A percentile compares a stretch with the other conserved stretches of the same genome.
Conservation (phyloP, 306 rosid species). For the Prunus mume region DNA sequence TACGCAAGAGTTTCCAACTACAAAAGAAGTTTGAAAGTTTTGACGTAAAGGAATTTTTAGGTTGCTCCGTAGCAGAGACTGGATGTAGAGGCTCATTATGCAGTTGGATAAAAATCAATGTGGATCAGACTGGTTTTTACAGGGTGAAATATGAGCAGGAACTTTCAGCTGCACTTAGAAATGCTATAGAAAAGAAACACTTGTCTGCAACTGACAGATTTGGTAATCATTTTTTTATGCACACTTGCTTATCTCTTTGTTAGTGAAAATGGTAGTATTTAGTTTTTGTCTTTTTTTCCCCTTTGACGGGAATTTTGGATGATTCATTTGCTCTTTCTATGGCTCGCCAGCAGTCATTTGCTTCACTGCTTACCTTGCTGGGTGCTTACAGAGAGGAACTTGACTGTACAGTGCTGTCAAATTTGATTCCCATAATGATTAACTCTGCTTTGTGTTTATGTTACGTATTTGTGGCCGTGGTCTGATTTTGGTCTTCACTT, state of each 20-base stretch:
- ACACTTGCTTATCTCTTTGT: not conserved
- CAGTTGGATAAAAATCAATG: conserved; percentile 81
- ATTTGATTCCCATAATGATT: conserved; percentile 66
- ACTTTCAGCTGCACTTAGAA: conserved; percentile 67
- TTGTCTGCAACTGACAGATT: conserved; percentile 78
- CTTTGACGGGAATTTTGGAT: conserved; percentile 75
- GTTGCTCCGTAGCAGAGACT: not conserved
- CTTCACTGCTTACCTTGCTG: conserved; percentile 74
- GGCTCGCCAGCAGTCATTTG: conserved; percentile 65
- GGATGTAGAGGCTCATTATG: conserved; percentile 5
- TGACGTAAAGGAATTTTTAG: conserved; percentile 39
- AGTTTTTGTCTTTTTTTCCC: conserved; percentile 17
- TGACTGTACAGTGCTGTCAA: conserved; percentile 78
- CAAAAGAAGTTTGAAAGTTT: conserved; percentile 47
- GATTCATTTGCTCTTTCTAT: conserved; percentile 74
- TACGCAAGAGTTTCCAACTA: conserved; percentile 61
- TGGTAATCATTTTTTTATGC: conserved; percentile 47
- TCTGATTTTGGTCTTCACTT: conserved; percentile 26
- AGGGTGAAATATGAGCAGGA: conserved; percentile 86
- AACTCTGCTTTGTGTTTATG: conserved; percentile 21
- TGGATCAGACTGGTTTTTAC: conserved; percentile 91
- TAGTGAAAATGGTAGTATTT: conserved; percentile 4
- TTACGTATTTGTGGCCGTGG: not conserved
- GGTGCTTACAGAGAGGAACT: conserved; percentile 72
- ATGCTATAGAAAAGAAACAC: conserved; percentile 59